These are phyloP conservation scores for Neoscytalidium dimidiatum DNA, from an alignment of 2,329 filamentous ascomycete species.

Conservation along the genomic window DNA sequence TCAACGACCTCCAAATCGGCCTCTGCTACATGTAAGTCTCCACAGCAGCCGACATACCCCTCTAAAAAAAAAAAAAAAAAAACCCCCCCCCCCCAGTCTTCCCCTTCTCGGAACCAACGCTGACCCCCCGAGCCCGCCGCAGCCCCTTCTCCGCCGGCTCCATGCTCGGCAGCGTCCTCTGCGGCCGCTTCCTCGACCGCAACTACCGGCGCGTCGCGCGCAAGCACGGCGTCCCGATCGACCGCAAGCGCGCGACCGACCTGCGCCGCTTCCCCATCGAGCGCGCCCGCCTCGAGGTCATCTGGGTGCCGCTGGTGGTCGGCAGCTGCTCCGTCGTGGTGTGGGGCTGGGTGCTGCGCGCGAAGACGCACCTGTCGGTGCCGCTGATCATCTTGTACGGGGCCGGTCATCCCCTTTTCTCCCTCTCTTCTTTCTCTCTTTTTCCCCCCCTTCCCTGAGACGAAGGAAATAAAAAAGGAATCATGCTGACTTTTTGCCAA, in stretches of 20 bases:
- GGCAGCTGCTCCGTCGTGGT: slow-evolving; percentile 35
- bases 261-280: slow-evolving; percentile 56
- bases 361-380: slow-evolving; percentile 32
- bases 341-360: slow-evolving; percentile 47
- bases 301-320: slow-evolving; percentile 39
- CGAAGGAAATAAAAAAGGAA: too few species aligned
- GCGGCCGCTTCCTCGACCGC: slow-evolving; percentile 64
- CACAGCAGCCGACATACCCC: slow-evolving; percentile 31
- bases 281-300: slow-evolving; percentile 43
- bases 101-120: too few species aligned
- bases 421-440: not conserved
- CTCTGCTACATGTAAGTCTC: slow-evolving; percentile 30
- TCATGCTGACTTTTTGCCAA: too few species aligned
- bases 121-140: too few species aligned
- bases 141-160: slow-evolving; percentile 36
- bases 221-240: slow-evolving; percentile 62
- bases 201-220: slow-evolving; percentile 71
- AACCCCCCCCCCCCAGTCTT: slow-evolving; percentile 31
- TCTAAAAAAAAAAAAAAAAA: too few species aligned
- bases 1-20: slow-evolving; percentile 46
- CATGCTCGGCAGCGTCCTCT: slow-evolving; percentile 37
- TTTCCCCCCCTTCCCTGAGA: not conserved
- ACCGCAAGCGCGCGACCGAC: slow-evolving; percentile 58
- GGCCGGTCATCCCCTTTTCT: not conserved
- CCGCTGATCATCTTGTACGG: not conserved